Conservation (phyloP, 192 early-diverging fungal species). For the Oehlia diaphana region DNA sequence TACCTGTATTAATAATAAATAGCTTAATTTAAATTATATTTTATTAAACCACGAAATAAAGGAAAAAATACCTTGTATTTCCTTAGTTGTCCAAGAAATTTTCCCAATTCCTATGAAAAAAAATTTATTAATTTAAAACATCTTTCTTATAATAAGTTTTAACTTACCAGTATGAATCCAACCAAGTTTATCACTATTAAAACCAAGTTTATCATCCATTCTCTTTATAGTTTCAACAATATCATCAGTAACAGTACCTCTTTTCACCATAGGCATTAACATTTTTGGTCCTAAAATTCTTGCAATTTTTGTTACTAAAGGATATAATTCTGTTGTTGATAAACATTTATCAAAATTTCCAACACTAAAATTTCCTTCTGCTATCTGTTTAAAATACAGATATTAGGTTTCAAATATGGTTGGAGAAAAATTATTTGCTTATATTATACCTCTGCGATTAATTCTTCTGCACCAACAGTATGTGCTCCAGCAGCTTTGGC, state of each 20-base stretch:
- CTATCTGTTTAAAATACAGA: constrained; percentile 21
- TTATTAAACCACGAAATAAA: background rate
- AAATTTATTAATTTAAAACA: background rate
- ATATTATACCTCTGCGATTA: constrained; percentile 63
- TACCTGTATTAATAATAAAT: background rate
- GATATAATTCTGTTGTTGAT: constrained; percentile 87
- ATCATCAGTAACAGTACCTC: constrained; percentile 82
- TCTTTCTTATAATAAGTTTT: background rate
- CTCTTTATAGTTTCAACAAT: constrained; percentile 62
- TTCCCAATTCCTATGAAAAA: constrained; percentile 14
- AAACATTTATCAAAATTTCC: constrained; percentile 81
- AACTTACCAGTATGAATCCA: constrained; percentile 64
- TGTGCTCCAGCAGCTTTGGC: constrained; percentile 79
- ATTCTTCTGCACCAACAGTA: constrained; percentile 83
- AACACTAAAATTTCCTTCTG: constrained; percentile 8
- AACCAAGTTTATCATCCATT: constrained; percentile 71
- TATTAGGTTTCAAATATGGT: background rate
- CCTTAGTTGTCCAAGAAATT: background rate
- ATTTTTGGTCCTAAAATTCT: constrained; percentile 89
- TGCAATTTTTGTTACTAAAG: constrained; percentile 84
- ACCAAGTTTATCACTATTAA: constrained; percentile 71
- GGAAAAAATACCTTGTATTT: background rate
- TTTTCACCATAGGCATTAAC: constrained; percentile 91
- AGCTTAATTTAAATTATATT: background rate
- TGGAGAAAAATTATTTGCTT: background rate